A percentile compares a stretch with the other conserved stretches of the same genome.
These are phyloP conservation scores for Trametes cingulata DNA, from an alignment of 768 basidiomycete species.

Conservation along the genomic window DNA sequence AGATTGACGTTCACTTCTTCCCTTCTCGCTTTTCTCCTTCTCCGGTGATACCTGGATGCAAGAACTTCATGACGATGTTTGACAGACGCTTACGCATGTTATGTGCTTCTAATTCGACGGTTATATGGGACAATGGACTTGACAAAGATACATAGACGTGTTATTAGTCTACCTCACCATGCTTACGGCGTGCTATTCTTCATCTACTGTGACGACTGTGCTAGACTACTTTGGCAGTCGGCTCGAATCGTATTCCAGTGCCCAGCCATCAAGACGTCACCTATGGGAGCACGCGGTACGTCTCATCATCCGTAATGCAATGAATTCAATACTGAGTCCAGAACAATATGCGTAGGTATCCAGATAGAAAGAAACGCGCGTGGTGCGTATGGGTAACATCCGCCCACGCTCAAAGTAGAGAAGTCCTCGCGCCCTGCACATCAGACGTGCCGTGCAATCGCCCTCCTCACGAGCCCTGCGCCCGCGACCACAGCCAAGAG, in stretches of 20 bases:
- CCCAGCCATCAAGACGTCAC: no score
- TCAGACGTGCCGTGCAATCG: slow-evolving; percentile 3
- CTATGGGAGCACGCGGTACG: no score
- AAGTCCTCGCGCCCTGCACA: neutral
- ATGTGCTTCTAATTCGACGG: no score
- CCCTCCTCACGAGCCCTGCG: slow-evolving; percentile 2
- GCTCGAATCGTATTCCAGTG: no score
- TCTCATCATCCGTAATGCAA: no score
- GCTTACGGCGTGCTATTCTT: no score
- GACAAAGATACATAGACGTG: no score
- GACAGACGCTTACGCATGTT: no score
- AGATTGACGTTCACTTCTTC: neutral
- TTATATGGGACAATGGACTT: no score
- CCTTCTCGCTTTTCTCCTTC: neutral
- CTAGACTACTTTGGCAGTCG: no score
- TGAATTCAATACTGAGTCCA: neutral
- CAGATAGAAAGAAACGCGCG: neutral
- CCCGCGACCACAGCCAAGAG: slow-evolving; percentile 8
- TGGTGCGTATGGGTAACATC: neutral
- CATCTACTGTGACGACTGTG: no score
- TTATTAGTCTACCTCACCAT: no score
- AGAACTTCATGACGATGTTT: neutral
- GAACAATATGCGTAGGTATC: neutral
- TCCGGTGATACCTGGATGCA: neutral
- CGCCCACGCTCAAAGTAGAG: neutral